Percentiles rank a stretch among this genome's conserved stretches.
phyloP scores from a whole-genome alignment of 2,329 filamentous ascomycete species.

The Corniculantispora saksenae region DNA sequence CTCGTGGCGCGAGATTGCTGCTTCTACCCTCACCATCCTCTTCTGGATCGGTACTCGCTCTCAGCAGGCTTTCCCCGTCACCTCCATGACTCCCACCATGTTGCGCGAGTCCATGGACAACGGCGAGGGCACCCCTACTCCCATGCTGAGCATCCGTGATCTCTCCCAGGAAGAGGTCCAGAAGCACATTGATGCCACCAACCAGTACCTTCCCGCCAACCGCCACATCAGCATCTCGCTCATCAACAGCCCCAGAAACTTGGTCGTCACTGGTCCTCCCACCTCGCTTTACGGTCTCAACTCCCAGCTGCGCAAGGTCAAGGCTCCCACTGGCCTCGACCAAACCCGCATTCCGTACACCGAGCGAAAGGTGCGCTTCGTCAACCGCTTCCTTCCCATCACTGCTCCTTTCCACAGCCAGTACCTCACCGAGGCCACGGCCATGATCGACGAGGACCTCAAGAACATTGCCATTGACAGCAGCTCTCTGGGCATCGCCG shows the following conservation, averaged over 20 bases:
- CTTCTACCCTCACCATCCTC: conserved; percentile 82
- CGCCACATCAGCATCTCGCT: conserved; percentile 94
- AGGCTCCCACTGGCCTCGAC: conserved; percentile 94
- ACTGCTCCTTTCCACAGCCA: conserved; percentile 98
- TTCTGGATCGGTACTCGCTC: conserved; percentile 99
- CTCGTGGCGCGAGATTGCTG: conserved; percentile 78
- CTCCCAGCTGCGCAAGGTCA: conserved; percentile 90
- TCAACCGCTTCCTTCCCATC: conserved; percentile 95
- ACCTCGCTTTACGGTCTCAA: conserved; percentile 97
- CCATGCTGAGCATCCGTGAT: conserved; percentile 97
- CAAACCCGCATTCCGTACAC: conserved; percentile 94
- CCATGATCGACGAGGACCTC: conserved; percentile 83
- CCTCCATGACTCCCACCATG: conserved; percentile 86
- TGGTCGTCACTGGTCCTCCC: conserved; percentile 94
- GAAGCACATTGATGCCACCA: conserved; percentile 94
- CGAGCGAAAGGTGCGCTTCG: conserved; percentile 93
- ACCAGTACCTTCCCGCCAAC: conserved; percentile 90
- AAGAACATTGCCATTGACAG: conserved; percentile 77
- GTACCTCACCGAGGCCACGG: conserved; percentile 80
- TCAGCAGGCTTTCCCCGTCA: conserved; percentile 95
- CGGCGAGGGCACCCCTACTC: conserved; percentile 92
- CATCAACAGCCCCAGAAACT: conserved; percentile 94
- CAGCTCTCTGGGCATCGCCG: conserved; percentile 74
- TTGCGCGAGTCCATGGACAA: conserved; percentile 91
- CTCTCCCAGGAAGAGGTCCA: conserved; percentile 85